Base-by-base conservation (phyloP, 371 early-diverging fungal genomes). In the Enteropsectra breve region DNA sequence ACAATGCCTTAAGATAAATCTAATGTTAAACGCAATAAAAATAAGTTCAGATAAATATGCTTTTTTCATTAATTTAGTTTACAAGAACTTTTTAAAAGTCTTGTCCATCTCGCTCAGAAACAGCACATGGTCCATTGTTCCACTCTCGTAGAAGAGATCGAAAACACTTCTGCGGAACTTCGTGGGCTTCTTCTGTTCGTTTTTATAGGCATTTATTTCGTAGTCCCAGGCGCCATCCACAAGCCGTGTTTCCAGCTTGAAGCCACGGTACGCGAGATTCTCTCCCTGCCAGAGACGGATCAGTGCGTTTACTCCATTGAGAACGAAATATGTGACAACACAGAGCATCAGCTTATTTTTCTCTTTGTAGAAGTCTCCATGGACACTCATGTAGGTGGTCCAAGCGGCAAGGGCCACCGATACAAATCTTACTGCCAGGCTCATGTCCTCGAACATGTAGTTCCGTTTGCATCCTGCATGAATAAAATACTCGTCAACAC, bases 101-200 rank as follows among this genome's bases (percentile, higher is more conserved):
- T 45, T 36, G 5, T 66, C 52, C 13, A 73, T n/a, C 2, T 70
- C 70, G 13, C 68, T 63, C 15, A 73, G 13, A 52, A 70, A 66
- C 38, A 50, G 18, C 2, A 49, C 57, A 52, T 65, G 62, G 29
- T 56, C 38, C 28, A 76, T 26, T 46, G 21, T 47, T 15, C 76
- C 76, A 6, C 48, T 48, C 33, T 63, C 43, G 43, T 73, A 28
- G 57, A 67, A 73, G 46, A 76, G 33, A 18, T 76, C 73, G 32
- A 37, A 69, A n/a, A 76, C 54, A 36, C 38, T 48, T 53, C 61
- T 73, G 34, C 32, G 30, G 37, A 66, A 73, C 36, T 70, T 73
- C 40, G 34, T 53, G 18, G 64, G 68, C 26, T 45, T 56, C 30
- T 38, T 40, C 32, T 36, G 38, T n/a, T 62, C 50, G 40, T 66